Percentiles rank a stretch among this genome's conserved stretches.
Conservation (phyloP, 345 rosid species). For the Citrus glauca region DNA sequence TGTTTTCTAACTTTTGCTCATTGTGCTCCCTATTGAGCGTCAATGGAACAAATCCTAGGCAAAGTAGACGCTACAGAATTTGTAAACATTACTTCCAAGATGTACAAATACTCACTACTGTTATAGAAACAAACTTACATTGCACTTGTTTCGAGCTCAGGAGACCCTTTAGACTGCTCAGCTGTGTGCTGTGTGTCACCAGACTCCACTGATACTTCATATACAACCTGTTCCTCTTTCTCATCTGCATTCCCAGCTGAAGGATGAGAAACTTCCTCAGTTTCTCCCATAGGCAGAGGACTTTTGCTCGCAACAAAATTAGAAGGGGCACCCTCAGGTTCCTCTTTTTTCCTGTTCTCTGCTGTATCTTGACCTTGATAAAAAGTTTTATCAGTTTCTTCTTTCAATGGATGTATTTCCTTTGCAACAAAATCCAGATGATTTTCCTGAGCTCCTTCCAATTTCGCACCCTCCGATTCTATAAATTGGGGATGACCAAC, state of each 20-base stretch:
- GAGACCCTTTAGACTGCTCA: background rate
- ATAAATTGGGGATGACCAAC: background rate
- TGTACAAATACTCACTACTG: background rate
- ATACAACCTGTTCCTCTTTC: background rate
- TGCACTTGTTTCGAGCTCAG: slow-evolving; percentile 9
- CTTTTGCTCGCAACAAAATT: slow-evolving; percentile 11
- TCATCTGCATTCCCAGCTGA: slow-evolving; percentile 2
- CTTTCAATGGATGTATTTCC: background rate
- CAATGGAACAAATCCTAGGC: background rate
- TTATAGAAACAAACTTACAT: slow-evolving; percentile 12
- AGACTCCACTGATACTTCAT: slow-evolving; percentile 5
- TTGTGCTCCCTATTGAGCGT: background rate
- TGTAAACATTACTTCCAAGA: background rate
- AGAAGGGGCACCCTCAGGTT: slow-evolving; percentile 13
- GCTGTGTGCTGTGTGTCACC: slow-evolving; percentile 1
- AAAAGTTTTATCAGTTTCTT: background rate
- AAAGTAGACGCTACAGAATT: background rate
- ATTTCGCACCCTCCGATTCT: background rate
- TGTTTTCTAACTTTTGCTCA: background rate
- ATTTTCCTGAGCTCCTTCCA: background rate
- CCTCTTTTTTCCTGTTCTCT: slow-evolving; percentile 6
- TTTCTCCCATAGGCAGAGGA: slow-evolving; percentile 10
- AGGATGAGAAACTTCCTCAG: slow-evolving; percentile 11
- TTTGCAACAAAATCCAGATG: background rate
- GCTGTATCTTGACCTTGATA: slow-evolving; percentile 7